phyloP scores from a whole-genome alignment of 1,284 basidiomycete genomes.

The Coniferiporia sulphurascens region DNA sequence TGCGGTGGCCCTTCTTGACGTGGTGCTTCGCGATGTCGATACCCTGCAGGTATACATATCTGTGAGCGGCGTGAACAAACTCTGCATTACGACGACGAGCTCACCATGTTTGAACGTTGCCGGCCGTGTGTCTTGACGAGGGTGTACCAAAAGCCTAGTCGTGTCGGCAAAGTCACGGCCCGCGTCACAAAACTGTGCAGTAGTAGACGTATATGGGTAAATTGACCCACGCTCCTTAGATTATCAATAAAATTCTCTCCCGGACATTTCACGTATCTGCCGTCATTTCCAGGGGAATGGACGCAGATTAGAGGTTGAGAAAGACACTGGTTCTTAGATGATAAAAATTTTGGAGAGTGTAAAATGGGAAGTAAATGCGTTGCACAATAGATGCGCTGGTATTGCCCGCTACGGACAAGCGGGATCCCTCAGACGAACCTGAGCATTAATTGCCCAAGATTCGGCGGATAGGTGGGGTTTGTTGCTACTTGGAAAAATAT shows the following conservation, averaged over 20 bases:
- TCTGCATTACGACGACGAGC: conserved; percentile 38
- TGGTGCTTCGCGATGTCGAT: conserved; percentile 97
- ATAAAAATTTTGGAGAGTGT: no score
- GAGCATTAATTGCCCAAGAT: no score
- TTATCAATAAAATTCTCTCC: background rate
- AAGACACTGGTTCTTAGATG: no score
- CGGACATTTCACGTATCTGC: no score
- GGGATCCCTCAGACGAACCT: no score
- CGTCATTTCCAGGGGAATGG: no score
- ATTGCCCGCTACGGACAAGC: no score
- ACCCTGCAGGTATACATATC: conserved; percentile 57
- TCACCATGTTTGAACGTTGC: conserved; percentile 60
- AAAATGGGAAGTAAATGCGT: no score
- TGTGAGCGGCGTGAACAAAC: conserved; percentile 19
- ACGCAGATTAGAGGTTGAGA: no score
- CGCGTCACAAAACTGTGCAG: background rate
- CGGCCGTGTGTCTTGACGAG: conserved; percentile 12
- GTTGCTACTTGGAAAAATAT: no score
- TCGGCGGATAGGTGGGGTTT: no score
- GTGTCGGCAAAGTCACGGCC: background rate
- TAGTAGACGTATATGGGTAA: background rate
- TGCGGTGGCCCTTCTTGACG: conserved; percentile 96
- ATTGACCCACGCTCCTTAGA: background rate
- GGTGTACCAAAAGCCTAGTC: background rate
- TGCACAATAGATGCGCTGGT: no score